Evolutionary conservation across 2,329 filamentous ascomycete species (phyloP).

Genomic region (Colletotrichum navitas): DNA sequence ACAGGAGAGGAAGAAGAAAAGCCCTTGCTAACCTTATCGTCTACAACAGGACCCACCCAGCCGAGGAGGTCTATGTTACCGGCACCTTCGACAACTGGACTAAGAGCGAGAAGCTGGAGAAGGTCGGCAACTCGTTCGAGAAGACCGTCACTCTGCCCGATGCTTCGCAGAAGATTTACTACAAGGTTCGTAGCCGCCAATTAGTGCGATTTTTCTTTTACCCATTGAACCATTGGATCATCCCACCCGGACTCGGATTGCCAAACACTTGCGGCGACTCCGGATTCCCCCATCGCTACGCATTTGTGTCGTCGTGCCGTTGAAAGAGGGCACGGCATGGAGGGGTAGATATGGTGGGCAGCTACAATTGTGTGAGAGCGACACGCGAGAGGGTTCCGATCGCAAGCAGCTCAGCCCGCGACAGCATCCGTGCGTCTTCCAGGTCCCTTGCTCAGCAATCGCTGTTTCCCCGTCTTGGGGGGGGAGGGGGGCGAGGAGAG

Average conservation of each 20-base stretch:
- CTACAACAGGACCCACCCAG: constrained; percentile 80
- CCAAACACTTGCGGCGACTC: constrained; percentile 31
- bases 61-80: constrained; percentile 91
- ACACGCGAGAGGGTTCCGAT: constrained; percentile 22
- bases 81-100: constrained; percentile 96
- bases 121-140: constrained; percentile 78
- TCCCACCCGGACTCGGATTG: constrained; percentile 10
- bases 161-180: constrained; percentile 80
- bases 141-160: constrained; percentile 83
- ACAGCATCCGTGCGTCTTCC: constrained; percentile 36
- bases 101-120: constrained; percentile 86
- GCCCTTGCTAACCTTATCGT: constrained; percentile 32
- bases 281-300: constrained; percentile 13
- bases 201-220: constrained; percentile 31
- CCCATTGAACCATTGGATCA: constrained; percentile 29
- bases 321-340: constrained; percentile 7
- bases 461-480: constrained; percentile 25
- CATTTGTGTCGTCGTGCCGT: constrained; percentile 1
- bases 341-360: constrained; percentile 14
- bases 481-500: constrained; percentile 9
- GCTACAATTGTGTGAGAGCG: constrained; percentile 1
- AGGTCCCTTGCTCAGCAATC: constrained; percentile 25
- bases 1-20: not conserved
- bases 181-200: constrained; percentile 79
- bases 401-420: constrained; percentile 38